phyloP scores from a whole-genome alignment of 192 early-diverging fungal species.

The Oehlia diaphana region DNA sequence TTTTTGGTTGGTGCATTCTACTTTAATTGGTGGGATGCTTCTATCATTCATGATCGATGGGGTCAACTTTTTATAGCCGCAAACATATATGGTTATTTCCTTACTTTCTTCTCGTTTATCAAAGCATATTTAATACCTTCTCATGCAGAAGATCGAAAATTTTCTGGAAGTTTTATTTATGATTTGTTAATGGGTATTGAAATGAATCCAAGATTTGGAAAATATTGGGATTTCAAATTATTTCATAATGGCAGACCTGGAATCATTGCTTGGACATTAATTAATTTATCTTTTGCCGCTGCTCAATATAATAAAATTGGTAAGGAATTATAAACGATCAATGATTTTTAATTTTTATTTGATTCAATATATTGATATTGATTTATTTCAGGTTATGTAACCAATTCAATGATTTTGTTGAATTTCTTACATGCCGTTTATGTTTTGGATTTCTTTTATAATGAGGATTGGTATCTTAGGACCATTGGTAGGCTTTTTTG shows the following conservation, averaged over 20 bases:
- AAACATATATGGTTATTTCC: conserved; percentile 76
- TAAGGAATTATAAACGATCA: neutral
- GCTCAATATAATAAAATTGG: conserved; percentile 75
- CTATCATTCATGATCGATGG: conserved; percentile 78
- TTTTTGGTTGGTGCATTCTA: conserved; percentile 64
- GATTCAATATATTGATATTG: conserved; percentile 24
- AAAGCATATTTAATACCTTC: conserved; percentile 74
- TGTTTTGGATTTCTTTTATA: conserved; percentile 79
- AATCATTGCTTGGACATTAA: conserved; percentile 85
- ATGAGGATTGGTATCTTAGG: conserved; percentile 85
- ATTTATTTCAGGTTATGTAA: conserved; percentile 46
- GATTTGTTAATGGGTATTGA: conserved; percentile 82
- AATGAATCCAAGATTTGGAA: conserved; percentile 77
- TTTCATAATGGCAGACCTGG: conserved; percentile 84
- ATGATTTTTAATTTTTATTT: neutral
- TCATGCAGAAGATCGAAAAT: conserved; percentile 76
- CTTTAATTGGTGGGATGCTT: conserved; percentile 61
- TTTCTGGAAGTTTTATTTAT: conserved; percentile 71
- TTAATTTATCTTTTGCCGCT: conserved; percentile 74
- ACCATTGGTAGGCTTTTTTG: conserved; percentile 55
- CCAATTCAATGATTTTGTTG: conserved; percentile 79
- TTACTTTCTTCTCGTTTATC: conserved; percentile 68
- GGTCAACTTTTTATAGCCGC: conserved; percentile 67
- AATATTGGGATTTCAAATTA: conserved; percentile 79
- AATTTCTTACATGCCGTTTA: conserved; percentile 74